Evolutionary conservation across 495 filamentous ascomycete species (phyloP).

Genomic region (Astrothelium subdiscretum): DNA sequence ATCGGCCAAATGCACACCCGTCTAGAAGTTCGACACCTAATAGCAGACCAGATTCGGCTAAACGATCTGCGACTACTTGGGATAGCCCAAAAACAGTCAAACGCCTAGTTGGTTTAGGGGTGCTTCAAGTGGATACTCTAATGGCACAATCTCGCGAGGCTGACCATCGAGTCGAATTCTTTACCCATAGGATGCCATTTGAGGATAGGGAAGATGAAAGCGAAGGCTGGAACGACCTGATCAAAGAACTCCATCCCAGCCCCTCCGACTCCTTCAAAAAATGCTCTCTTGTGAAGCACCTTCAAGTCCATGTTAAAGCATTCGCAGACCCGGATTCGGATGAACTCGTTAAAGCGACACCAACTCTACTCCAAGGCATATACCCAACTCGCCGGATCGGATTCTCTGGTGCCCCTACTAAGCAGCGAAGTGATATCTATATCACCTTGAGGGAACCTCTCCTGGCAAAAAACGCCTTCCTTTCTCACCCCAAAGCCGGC

Average conservation of each 20-base stretch:
- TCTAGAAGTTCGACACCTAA: constrained; percentile 14
- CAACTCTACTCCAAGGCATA: constrained; percentile 74
- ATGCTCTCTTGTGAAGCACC: constrained; percentile 53
- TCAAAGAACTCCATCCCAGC: constrained; percentile 64
- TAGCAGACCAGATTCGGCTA: constrained; percentile 33
- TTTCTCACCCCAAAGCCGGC: constrained; percentile 70
- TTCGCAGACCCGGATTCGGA: constrained; percentile 69
- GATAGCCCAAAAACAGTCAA: constrained; percentile 33
- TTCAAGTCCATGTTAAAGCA: constrained; percentile 64
- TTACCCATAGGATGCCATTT: constrained; percentile 19
- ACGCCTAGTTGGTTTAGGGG: constrained; percentile 68
- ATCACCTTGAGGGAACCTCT: constrained; percentile 66
- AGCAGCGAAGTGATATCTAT: constrained; percentile 86
- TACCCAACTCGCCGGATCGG: constrained; percentile 74
- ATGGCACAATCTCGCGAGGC: constrained; percentile 62
- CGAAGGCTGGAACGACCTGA: constrained; percentile 57
- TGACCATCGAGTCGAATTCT: constrained; percentile 62
- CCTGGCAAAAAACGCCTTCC: constrained; percentile 61
- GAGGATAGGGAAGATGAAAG: constrained; percentile 43
- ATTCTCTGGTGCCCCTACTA: constrained; percentile 87
- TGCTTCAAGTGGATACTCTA: constrained; percentile 66
- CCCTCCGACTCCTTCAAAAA: constrained; percentile 60
- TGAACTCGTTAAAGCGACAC: constrained; percentile 68
- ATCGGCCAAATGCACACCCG: constrained; percentile 19
- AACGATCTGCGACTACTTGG: background rate